Percentiles rank a stretch among this genome's conserved stretches.
Evolutionary conservation across 2,329 filamentous ascomycete species (phyloP).

Genomic region (Coleophoma cylindrospora): DNA sequence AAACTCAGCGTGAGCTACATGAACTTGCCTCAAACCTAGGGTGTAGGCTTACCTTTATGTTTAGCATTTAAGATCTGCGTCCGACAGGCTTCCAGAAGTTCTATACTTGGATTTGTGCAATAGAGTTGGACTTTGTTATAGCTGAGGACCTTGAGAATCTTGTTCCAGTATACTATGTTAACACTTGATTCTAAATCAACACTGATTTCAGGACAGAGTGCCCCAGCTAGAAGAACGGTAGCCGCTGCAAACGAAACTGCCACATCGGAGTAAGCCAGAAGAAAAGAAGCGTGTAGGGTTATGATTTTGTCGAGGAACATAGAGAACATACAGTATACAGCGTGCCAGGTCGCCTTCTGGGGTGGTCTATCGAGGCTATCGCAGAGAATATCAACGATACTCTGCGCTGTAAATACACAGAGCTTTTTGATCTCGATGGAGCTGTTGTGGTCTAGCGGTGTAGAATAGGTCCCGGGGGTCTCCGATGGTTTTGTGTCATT

Average conservation of each 20-base stretch:
- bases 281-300: background rate
- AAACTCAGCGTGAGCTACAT: too few species aligned
- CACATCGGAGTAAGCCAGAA: background rate
- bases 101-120: background rate
- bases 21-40: background rate
- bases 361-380: slow-evolving; percentile 4
- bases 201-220: slow-evolving; percentile 1
- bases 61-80: background rate
- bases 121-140: background rate
- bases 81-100: background rate
- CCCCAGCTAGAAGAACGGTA: slow-evolving; percentile 7
- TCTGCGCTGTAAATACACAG: slow-evolving; percentile 11
- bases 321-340: slow-evolving; percentile 12
- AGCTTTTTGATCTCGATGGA: slow-evolving; percentile 3
- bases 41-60: background rate
- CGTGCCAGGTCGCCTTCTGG: slow-evolving; percentile 12
- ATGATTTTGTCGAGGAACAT: background rate
- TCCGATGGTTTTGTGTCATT: background rate
- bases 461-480: background rate
- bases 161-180: background rate
- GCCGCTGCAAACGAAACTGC: slow-evolving; percentile 12
- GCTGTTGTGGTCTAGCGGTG: background rate
- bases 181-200: background rate
- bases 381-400: slow-evolving; percentile 5
- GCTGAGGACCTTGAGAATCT: background rate